phyloP scores from a whole-genome alignment of 306 rosid genomes.

The Hippophae tibetana region DNA sequence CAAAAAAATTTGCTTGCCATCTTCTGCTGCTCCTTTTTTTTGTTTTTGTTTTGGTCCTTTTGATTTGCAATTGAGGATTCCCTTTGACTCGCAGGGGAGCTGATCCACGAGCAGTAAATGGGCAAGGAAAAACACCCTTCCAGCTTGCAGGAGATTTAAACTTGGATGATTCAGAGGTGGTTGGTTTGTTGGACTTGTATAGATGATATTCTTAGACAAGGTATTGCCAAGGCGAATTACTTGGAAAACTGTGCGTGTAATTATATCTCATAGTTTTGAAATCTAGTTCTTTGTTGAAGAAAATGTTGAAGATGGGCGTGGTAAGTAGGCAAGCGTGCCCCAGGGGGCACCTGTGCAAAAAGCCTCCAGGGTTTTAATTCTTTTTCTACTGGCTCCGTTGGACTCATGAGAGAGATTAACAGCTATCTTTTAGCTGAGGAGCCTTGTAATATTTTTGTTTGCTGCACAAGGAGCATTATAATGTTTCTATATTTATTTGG shows the following conservation, averaged over 20 bases:
- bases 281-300: slow-evolving; percentile 38
- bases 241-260: slow-evolving; percentile 41
- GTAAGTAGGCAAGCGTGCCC: slow-evolving; percentile 63
- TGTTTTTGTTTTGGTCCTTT: background rate
- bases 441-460: slow-evolving; percentile 27
- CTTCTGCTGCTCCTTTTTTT: too few relatives aligned
- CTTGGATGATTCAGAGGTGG: slow-evolving; percentile 50
- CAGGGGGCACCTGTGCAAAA: slow-evolving; percentile 36
- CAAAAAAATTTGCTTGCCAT: too few relatives aligned
- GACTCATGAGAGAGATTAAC: slow-evolving; percentile 30
- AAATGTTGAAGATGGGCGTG: slow-evolving; percentile 36
- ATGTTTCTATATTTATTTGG: slow-evolving; percentile 21
- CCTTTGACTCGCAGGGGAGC: slow-evolving; percentile 65
- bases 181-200: slow-evolving; percentile 50
- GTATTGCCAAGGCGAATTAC: slow-evolving; percentile 23
- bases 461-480: slow-evolving; percentile 3
- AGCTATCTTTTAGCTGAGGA: slow-evolving; percentile 27
- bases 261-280: slow-evolving; percentile 43
- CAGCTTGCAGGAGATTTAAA: slow-evolving; percentile 66
- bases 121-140: slow-evolving; percentile 74
- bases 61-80: slow-evolving; percentile 15
- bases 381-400: slow-evolving; percentile 38
- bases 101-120: slow-evolving; percentile 70
- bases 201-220: slow-evolving; percentile 37
- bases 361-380: slow-evolving; percentile 39